Conservation (phyloP, 2,329 filamentous ascomycete species). For the Elsinoe perseae region DNA sequence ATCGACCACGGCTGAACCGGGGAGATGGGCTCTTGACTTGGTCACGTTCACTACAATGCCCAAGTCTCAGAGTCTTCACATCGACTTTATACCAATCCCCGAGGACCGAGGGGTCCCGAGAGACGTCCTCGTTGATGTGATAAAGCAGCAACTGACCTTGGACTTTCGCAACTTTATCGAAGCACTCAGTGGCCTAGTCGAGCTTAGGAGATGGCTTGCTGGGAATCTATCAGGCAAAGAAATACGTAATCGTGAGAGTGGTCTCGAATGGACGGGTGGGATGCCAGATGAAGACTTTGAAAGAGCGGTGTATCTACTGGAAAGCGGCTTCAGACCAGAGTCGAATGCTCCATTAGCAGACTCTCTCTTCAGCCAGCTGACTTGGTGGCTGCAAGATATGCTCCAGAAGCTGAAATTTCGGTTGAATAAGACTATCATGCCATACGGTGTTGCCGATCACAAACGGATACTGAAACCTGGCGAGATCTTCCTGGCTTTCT, state of each 20-base stretch:
- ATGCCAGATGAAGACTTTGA: slow-evolving; percentile 47
- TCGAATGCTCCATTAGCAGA: slow-evolving; percentile 20
- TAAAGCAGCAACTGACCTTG: slow-evolving; percentile 43
- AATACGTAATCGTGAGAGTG: slow-evolving; percentile 27
- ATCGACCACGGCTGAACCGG: slow-evolving; percentile 33
- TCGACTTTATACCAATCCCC: slow-evolving; percentile 62
- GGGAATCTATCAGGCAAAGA: slow-evolving; percentile 38
- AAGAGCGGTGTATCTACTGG: slow-evolving; percentile 47
- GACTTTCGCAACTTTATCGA: slow-evolving; percentile 48
- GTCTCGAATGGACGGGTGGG: slow-evolving; percentile 40
- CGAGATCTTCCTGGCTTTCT: slow-evolving; percentile 63
- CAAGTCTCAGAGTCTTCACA: slow-evolving; percentile 52
- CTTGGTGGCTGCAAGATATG: slow-evolving; percentile 47
- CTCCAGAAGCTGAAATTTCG: slow-evolving; percentile 17
- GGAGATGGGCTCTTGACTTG: slow-evolving; percentile 60
- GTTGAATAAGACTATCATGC: slow-evolving; percentile 46
- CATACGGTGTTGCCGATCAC: slow-evolving; percentile 64
- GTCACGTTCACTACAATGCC: slow-evolving; percentile 42
- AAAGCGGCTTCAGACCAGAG: slow-evolving; percentile 29
- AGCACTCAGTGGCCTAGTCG: slow-evolving; percentile 44
- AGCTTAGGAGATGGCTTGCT: slow-evolving; percentile 49
- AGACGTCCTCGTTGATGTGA: slow-evolving; percentile 41
- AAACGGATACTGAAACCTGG: slow-evolving; percentile 51
- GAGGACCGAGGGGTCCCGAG: slow-evolving; percentile 49
- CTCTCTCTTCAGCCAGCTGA: slow-evolving; percentile 42